Base-by-base conservation (phyloP, 1,284 basidiomycete species). In the Tilletia setariae region DNA sequence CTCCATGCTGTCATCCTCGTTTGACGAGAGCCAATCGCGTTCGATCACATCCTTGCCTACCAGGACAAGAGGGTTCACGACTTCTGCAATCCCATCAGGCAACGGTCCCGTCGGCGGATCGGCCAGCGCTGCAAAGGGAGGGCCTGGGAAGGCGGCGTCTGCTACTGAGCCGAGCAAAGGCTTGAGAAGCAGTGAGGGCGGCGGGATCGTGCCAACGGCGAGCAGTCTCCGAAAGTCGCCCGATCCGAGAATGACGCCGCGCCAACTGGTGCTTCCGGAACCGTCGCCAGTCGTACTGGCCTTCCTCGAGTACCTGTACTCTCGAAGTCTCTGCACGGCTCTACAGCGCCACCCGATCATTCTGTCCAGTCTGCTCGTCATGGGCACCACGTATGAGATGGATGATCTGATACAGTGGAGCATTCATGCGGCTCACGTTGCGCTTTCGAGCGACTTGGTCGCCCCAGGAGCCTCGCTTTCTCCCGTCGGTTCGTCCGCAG, bases 241-340 rank as follows among this genome's bases (percentile, higher is more conserved):
- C 2, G 91, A 94, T 78, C 90, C 90, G 1, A 86, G 91, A 40
- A 85, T 94, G 56, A 89, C 90, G 0, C 90, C 94, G 0, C 88
- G 91, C 53, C 85, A 89, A 2, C 87, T 98, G 70, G 85, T 89
- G 74, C 85, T 98, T 21, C 91, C 93, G 1, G 94, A 97, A 80
- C 90, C 93, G 0, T 94, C 92, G 75, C 89, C 93, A 0, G 89
- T 97, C 71, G 90, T 91, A 1, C 85, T 93, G 66, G 95, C 94
- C 2, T 85, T 97, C 66, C 84, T 97, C 68, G 93, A 97, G 83
- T 98, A 95, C 84, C 88, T 98, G 72, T 97, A 98, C 84, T 89
- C 93, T 1, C 86, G 90, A 66, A 88, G 90, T 0, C 86, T 98
- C 47, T 86, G 91, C 66, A 97, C 94, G 0, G 90, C 91, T 0